Evolutionary conservation across 306 rosid species (phyloP).

Genomic region (Vigna radiata): DNA sequence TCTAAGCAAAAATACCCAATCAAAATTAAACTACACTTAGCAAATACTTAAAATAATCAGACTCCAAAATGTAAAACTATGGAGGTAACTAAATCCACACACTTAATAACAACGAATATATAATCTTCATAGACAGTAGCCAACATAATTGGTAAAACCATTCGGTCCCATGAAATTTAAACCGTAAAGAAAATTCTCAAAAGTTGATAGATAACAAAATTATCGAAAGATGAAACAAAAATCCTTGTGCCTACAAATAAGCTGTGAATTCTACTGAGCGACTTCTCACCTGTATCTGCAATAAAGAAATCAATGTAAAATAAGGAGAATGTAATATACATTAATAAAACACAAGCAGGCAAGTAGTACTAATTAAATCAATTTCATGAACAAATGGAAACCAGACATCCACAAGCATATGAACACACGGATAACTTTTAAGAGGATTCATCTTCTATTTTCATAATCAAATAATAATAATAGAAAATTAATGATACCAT

Average conservation of each 20-base stretch:
- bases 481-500: neutral
- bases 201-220: slow-evolving; percentile 15
- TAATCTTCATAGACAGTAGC: slow-evolving; percentile 45
- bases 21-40: neutral
- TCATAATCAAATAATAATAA: neutral
- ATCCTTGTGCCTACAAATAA: slow-evolving; percentile 33
- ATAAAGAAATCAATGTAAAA: neutral
- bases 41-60: neutral
- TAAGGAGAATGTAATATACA: neutral
- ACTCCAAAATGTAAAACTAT: neutral
- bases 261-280: slow-evolving; percentile 26
- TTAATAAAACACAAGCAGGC: neutral
- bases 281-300: slow-evolving; percentile 44
- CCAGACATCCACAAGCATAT: neutral
- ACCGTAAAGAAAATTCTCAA: neutral
- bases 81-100: neutral
- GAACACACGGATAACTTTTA: neutral
- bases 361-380: neutral
- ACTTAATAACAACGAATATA: slow-evolving; percentile 10
- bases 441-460: neutral
- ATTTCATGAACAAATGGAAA: neutral
- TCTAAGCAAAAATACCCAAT: no score
- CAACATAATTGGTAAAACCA: neutral
- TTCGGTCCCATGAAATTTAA: slow-evolving; percentile 23
- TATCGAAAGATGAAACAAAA: slow-evolving; percentile 44